Base-by-base conservation (phyloP, 1,284 basidiomycete genomes). In the Apiotrichum brassicae region DNA sequence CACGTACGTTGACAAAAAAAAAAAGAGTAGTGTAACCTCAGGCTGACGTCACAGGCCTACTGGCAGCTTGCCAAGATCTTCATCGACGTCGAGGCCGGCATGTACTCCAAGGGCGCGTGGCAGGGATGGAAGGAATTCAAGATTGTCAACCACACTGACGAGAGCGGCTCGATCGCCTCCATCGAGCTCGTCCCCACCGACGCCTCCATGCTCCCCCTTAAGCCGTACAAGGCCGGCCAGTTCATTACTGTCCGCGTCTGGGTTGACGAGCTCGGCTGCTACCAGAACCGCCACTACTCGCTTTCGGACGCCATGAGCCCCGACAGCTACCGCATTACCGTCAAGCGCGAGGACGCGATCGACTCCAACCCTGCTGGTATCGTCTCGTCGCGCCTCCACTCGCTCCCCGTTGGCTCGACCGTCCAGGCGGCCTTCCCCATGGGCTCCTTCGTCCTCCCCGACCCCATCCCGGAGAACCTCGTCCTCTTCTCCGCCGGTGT, bases 401-500 rank as follows among this genome's bases (percentile, higher is more conserved):
- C 46, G 25, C 48, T 61, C 34, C 58, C 58, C 24, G 60, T 60
- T 32, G 66, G 65, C 26, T 41, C 46, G 39, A 46, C 48, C 12
- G 49, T 70, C 43, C 47, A 61, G 40, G 57, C 60, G 13, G 58
- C 64, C 5, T 60, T 59, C 36, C 63, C 65, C 9, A 54, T 53
- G 32, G 67, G 67, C 38, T 58, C 59, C 23, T 69, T 66, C 51
- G 46, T 56, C 22, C 59, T 62, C 40, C 61, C 60, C 56, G 43
- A 53, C 24, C 46, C 48, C 9, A 23, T 48, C 18, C 44, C 53
- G 26, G 51, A 61, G 38, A 50, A 64, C 49, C 39, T 68, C n/a
- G 62, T 70, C 30, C 53, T 70, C 37, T 51, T 68, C 25, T 64
- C 64, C 9, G 67, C 59, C 8, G 67, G 67, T 12, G 63, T 67